Base-by-base conservation (phyloP, 139 green algal genomes). In the Coelastrella sp. region DNA sequence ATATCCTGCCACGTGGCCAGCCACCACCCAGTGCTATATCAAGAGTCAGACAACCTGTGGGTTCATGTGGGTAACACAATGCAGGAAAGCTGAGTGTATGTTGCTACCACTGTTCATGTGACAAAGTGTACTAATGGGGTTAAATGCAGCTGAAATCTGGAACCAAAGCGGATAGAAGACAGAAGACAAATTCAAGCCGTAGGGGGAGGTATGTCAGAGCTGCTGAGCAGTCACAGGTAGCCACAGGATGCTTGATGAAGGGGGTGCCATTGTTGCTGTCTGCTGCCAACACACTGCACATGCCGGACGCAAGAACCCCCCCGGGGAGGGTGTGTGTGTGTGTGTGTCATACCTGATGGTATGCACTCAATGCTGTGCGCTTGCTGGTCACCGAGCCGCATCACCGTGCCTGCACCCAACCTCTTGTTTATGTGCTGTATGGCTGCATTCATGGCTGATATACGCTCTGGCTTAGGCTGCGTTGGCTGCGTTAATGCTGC, bases 1-100 rank as follows among this genome's bases (percentile, higher is more conserved):
- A 92, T 25, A 99, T 96, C 7, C 97, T 90, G 0, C 97, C 98
- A 74, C 93, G 95, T 12, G 97, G 97, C 74, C 95, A 97, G 68
- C 96, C 97, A 20, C 95, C 97, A 0, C 97, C 84, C 14, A 88
- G 68, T 14, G 84, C 84, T 14, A 88, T 88, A 68, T 88, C 84
- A 22, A 88, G 65, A 24, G 65, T 88, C 5, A 88, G 27, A 65
- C 63, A 68, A 59, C 78, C 78, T 66, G 56, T 25, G 56, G 14
- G 15, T 3, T 56, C 24, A 49, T 20, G 14, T 70, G 63, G 15
- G 63, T 70, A 70, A 9, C 12, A 70, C 63, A 0, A 70, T 70
- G 4, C 15, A 70, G 63, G 6, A 22, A 70, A 70, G 63, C 15
- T 14, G 12, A 70, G 63, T 70, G 63, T 17, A 70, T 49, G 35